Base-by-base conservation (phyloP, 306 rosid genomes). In the Prunus campanulata region DNA sequence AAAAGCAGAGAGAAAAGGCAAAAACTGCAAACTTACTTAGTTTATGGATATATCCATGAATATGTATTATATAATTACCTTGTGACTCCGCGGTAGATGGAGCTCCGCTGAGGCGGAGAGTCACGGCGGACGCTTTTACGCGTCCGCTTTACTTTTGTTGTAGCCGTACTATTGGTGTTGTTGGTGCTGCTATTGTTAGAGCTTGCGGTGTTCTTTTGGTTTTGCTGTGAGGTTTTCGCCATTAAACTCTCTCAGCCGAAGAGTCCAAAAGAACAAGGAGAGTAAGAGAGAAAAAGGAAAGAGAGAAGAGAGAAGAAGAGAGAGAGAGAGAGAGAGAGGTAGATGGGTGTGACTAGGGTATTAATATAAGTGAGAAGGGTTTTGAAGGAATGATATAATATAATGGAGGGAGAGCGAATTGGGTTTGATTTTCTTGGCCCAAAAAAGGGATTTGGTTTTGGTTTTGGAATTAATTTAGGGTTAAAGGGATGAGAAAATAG, bases 41-140 rank as follows among this genome's bases (percentile, higher is more conserved):
- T 1, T 74, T 8, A 74, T 55, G 44, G 9, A 11, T 29, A 50
- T 2, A 20, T 77, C 35, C 14, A 12, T 27, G 30, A 7, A 25
- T 27, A 22, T 14, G 24, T 35, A 35, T 35, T 35, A 64, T 7
- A 64, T 1, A 75, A 89, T 39, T 39, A 39, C 98, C 98, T 94
- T 1, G 98, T 94, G 77, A 94, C 98, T 7, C 98, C 98, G 3
- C 98, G 83, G 75, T 78, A 89, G 19, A 86, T 68, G 27, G 98
- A 91, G 84, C 97, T 94, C 64, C 96, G 86, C 63, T 86, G 97
- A 4, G 90, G 87, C 25, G 95, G 97, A 50, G 95, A 79, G 42
- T 87, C 85, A 62, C 92, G 85, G 0, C 86, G 93, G 11, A 84
- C 79, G 49, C 78, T 87, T 76, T 88, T 94, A 39, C 97, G 91